Evolutionary conservation across 2,329 filamentous ascomycete genomes (phyloP).

Genomic region (Elsinoe australis): DNA sequence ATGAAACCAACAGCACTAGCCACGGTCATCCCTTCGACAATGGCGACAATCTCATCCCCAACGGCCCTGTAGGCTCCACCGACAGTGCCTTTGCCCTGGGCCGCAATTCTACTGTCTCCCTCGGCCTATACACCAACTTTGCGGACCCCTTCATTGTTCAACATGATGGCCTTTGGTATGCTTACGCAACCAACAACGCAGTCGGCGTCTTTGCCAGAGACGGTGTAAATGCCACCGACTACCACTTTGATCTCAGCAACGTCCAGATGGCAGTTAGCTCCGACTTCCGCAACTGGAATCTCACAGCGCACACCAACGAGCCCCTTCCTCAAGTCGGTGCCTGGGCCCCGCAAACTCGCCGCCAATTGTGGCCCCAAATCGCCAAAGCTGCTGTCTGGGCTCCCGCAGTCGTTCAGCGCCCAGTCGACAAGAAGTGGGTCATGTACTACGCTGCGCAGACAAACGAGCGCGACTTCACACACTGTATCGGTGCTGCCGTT

Average conservation of each 20-base stretch:
- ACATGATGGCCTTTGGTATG: slow-evolving; percentile 32
- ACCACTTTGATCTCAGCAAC: slow-evolving; percentile 25
- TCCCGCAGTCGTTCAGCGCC: slow-evolving; percentile 26
- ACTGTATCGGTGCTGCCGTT: slow-evolving; percentile 32
- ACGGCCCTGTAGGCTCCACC: not conserved
- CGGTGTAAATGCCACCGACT: slow-evolving; percentile 22
- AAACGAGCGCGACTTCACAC: slow-evolving; percentile 18
- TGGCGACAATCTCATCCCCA: too few relatives aligned
- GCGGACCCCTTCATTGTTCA: slow-evolving; percentile 33
- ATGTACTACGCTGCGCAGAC: slow-evolving; percentile 31
- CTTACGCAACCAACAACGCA: slow-evolving; percentile 33
- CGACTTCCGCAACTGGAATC: slow-evolving; percentile 31
- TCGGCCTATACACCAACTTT: slow-evolving; percentile 27
- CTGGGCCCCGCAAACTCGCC: slow-evolving; percentile 23
- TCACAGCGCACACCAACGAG: slow-evolving; percentile 25
- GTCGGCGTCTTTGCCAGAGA: slow-evolving; percentile 19
- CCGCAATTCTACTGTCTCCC: slow-evolving; percentile 4
- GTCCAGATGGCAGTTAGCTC: slow-evolving; percentile 34
- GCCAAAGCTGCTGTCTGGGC: slow-evolving; percentile 29
- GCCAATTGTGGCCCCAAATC: slow-evolving; percentile 19
- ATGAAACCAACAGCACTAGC: not conserved
- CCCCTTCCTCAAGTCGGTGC: slow-evolving; percentile 27
- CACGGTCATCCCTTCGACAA: slow-evolving; percentile 9
- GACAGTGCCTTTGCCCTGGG: not conserved
- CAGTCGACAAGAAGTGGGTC: slow-evolving; percentile 26